Evolutionary conservation across 306 rosid species (phyloP).

Genomic region (Acmispon strigosus): DNA sequence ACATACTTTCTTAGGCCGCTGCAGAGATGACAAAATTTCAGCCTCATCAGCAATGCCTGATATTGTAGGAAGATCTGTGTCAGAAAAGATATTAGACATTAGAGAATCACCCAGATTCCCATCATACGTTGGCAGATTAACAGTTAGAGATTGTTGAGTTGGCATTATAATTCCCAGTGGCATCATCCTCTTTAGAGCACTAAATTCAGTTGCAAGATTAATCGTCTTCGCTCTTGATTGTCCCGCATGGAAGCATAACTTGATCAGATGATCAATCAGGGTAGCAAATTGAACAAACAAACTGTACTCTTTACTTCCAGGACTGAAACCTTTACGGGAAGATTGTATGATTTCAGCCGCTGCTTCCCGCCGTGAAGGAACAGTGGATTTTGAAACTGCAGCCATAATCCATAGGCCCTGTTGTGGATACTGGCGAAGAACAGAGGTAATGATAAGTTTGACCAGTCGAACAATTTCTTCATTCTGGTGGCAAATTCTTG

Average conservation of each 20-base stretch:
- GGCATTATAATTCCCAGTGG: constrained; percentile 97
- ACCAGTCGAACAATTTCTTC: constrained; percentile 78
- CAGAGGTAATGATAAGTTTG: constrained; percentile 72
- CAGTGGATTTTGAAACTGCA: constrained; percentile 91
- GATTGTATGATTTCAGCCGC: constrained; percentile 92
- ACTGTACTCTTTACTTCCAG: constrained; percentile 62
- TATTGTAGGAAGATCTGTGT: constrained; percentile 85
- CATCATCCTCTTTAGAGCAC: constrained; percentile 96
- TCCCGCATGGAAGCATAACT: constrained; percentile 86
- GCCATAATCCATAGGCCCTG: constrained; percentile 99
- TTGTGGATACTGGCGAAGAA: constrained; percentile 80
- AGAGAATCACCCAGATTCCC: constrained; percentile 53
- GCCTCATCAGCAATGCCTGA: constrained; percentile 92
- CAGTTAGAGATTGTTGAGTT: constrained; percentile 77
- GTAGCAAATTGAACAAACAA: constrained; percentile 85
- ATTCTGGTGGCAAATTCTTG: constrained; percentile 96
- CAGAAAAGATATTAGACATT: constrained; percentile 62
- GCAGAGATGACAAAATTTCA: constrained; percentile 96
- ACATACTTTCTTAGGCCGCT: constrained; percentile 85
- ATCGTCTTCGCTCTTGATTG: constrained; percentile 75
- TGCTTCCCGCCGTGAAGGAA: constrained; percentile 89
- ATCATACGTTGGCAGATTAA: constrained; percentile 76
- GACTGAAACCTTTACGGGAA: constrained; percentile 68
- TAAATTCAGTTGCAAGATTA: constrained; percentile 80
- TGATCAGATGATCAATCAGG: constrained; percentile 83